phyloP scores from a whole-genome alignment of 108 stramenopile species.

The Cyclostephanos invisitatus region DNA sequence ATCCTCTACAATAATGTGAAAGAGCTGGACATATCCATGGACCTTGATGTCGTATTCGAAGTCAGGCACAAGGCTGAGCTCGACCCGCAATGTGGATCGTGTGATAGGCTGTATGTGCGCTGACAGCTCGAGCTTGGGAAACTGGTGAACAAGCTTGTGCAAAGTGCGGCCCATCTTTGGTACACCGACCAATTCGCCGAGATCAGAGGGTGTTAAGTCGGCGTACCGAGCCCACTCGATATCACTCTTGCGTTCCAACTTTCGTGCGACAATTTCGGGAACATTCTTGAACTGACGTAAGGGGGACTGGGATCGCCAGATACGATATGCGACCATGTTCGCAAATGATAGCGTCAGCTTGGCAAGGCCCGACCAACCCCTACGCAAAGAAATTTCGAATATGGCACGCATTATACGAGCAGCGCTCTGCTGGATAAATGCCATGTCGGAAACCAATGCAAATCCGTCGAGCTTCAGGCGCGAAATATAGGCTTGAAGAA shows the following conservation, averaged over 20 bases:
- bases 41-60: constrained; percentile 92
- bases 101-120: constrained; percentile 98
- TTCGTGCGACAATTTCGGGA: constrained; percentile 90
- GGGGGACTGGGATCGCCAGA: constrained; percentile 96
- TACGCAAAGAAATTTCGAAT: constrained; percentile 95
- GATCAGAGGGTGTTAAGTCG: constrained; percentile 93
- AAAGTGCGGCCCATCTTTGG: constrained; percentile 97
- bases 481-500: constrained; percentile 98
- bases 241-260: constrained; percentile 94
- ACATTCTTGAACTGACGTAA: constrained; percentile 96
- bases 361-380: constrained; percentile 94
- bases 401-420: constrained; percentile 95
- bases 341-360: constrained; percentile 88
- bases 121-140: constrained; percentile 91
- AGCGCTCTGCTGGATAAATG: constrained; percentile 97
- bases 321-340: constrained; percentile 94
- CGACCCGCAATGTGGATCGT: constrained; percentile 92
- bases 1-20: constrained; percentile 96
- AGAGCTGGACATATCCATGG: constrained; percentile 91
- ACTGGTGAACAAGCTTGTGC: constrained; percentile 96
- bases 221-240: constrained; percentile 96
- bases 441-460: constrained; percentile 98
- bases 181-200: constrained; percentile 96
- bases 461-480: constrained; percentile 98
- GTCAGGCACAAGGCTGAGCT: constrained; percentile 89